Evolutionary conservation across 495 filamentous ascomycete species (phyloP).

Genomic region (Jackrogersella minutella): DNA sequence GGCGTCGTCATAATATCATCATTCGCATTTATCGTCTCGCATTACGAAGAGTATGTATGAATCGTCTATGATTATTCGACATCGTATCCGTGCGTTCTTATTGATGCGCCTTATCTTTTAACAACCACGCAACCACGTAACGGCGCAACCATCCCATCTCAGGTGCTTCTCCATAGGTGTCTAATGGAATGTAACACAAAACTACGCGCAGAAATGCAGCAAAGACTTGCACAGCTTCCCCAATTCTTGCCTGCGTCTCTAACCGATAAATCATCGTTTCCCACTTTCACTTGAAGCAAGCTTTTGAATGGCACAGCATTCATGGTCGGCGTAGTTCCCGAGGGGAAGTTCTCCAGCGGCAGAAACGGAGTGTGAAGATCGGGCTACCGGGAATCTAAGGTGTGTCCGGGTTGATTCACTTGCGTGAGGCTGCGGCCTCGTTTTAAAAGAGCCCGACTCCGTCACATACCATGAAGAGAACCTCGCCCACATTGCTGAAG

Average conservation of each 20-base stretch:
- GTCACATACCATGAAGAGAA: slow-evolving; percentile 1
- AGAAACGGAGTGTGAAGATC: slow-evolving; percentile 8
- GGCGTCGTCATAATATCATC: slow-evolving; percentile 27
- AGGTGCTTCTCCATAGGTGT: not conserved
- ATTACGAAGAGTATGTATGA: slow-evolving; percentile 4
- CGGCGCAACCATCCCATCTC: not conserved
- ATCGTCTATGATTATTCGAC: not conserved
- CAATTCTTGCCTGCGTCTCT: slow-evolving; percentile 17
- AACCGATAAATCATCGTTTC: slow-evolving; percentile 11
- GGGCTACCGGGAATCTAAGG: not conserved
- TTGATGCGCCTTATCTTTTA: slow-evolving; percentile 20
- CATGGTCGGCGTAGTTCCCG: not conserved
- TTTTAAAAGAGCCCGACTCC: not conserved
- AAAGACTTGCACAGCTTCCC: slow-evolving; percentile 27
- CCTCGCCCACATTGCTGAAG: slow-evolving; percentile 1
- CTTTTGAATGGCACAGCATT: not conserved
- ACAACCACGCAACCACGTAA: slow-evolving; percentile 4
- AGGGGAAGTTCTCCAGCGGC: slow-evolving; percentile 6
- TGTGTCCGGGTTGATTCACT: not conserved
- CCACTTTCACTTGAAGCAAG: not conserved
- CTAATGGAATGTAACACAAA: slow-evolving; percentile 27
- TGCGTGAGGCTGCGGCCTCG: slow-evolving; percentile 2
- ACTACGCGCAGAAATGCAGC: slow-evolving; percentile 19
- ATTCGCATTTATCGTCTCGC: slow-evolving; percentile 14
- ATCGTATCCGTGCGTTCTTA: slow-evolving; percentile 15